Percentiles rank a stretch among this genome's conserved stretches.
phyloP scores from a whole-genome alignment of 2,329 filamentous ascomycete genomes.

The Monosporascus sp. region DNA sequence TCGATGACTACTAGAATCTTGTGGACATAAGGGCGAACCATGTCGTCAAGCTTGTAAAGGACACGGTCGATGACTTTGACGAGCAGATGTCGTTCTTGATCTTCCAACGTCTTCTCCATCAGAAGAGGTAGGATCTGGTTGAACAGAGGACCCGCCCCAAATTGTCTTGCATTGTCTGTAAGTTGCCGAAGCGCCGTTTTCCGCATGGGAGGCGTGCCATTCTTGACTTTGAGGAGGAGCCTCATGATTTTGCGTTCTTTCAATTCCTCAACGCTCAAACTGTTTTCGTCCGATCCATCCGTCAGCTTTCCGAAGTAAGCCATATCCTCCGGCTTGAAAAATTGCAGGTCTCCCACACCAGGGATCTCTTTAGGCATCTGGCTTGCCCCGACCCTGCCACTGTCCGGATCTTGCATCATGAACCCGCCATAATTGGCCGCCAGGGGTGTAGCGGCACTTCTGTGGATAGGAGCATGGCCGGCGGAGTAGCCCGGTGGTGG shows the following conservation, averaged over 20 bases:
- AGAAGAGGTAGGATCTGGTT: slow-evolving; percentile 94
- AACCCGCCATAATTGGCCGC: slow-evolving; percentile 71
- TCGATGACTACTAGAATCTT: slow-evolving; percentile 99
- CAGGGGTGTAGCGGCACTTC: slow-evolving; percentile 67
- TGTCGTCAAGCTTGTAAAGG: slow-evolving; percentile 94
- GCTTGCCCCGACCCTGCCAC: slow-evolving; percentile 75
- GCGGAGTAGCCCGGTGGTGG: slow-evolving; percentile 91
- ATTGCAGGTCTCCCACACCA: slow-evolving; percentile 91
- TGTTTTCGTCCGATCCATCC: slow-evolving; percentile 87
- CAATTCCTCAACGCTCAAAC: slow-evolving; percentile 86
- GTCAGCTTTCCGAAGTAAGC: slow-evolving; percentile 97
- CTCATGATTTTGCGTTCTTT: slow-evolving; percentile 99
- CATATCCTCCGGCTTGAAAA: slow-evolving; percentile 99
- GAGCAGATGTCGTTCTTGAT: slow-evolving; percentile 94
- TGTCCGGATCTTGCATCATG: slow-evolving; percentile 95
- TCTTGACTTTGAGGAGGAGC: slow-evolving; percentile 95
- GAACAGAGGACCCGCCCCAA: slow-evolving; percentile 89
- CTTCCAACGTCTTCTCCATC: slow-evolving; percentile 97
- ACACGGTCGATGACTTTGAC: slow-evolving; percentile 99
- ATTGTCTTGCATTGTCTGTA: slow-evolving; percentile 94
- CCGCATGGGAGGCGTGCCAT: slow-evolving; percentile 95
- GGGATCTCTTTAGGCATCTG: slow-evolving; percentile 93
- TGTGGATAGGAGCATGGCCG: slow-evolving; percentile 69
- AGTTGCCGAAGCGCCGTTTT: slow-evolving; percentile 97
- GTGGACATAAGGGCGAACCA: slow-evolving; percentile 93